Percentiles rank a stretch among this genome's conserved stretches.
phyloP scores from a whole-genome alignment of 805 yeast species.

The Pichia ethanolica region DNA sequence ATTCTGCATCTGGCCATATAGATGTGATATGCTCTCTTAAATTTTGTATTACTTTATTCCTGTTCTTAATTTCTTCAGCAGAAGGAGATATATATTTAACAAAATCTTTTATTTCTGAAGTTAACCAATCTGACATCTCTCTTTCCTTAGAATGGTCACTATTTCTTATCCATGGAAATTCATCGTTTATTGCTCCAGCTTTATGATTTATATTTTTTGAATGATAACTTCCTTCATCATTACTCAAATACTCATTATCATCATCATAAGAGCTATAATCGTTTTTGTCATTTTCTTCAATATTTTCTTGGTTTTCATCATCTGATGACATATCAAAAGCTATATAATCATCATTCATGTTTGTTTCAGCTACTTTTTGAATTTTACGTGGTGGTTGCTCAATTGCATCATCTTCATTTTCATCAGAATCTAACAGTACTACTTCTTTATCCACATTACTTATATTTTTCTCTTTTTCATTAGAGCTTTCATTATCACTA shows the following conservation, averaged over 20 bases:
- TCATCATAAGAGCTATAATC: slow-evolving; percentile 18
- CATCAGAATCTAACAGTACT: neutral
- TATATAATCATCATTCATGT: slow-evolving; percentile 45
- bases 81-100: slow-evolving; percentile 83
- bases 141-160: slow-evolving; percentile 71
- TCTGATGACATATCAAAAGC: slow-evolving; percentile 47
- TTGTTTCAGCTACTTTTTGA: slow-evolving; percentile 28
- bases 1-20: slow-evolving; percentile 73
- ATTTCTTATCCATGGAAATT: slow-evolving; percentile 70
- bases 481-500: slow-evolving; percentile 1
- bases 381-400: slow-evolving; percentile 6
- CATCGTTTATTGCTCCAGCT: slow-evolving; percentile 26
- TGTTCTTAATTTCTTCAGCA: slow-evolving; percentile 54
- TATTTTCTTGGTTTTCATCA: slow-evolving; percentile 29
- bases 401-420: neutral
- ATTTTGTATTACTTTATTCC: slow-evolving; percentile 58
- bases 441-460: slow-evolving; percentile 2
- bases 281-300: slow-evolving; percentile 31
- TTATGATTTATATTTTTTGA: slow-evolving; percentile 21
- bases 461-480: neutral
- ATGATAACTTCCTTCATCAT: slow-evolving; percentile 32
- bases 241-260: slow-evolving; percentile 36
- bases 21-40: slow-evolving; percentile 44
- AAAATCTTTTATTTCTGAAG: slow-evolving; percentile 78
- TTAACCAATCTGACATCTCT: slow-evolving; percentile 81